These are phyloP conservation scores for Syzygium malaccense DNA, from an alignment of 441 rosid genomes.

Conservation along the genomic window DNA sequence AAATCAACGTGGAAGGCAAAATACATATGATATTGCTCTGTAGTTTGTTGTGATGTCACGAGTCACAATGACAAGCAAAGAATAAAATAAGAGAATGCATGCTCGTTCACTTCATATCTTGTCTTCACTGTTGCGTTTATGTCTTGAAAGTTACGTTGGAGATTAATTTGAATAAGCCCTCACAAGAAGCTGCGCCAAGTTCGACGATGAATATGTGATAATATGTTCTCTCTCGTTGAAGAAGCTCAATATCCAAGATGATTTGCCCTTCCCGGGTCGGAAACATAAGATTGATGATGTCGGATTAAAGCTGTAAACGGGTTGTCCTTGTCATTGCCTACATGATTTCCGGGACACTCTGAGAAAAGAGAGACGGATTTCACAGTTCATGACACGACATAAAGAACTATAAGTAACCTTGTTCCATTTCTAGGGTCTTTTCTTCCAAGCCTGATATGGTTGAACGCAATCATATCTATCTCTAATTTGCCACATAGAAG, in stretches of 20 bases:
- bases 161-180: not conserved
- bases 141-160: not conserved
- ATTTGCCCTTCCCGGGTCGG: not conserved
- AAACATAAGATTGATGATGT: not conserved
- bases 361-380: not conserved
- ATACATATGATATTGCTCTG: not conserved
- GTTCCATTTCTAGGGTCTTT: not conserved
- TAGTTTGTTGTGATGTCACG: not conserved
- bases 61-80: not conserved
- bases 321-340: not conserved
- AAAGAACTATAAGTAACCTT: not conserved
- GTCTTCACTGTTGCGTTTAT: not conserved
- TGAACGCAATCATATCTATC: not conserved
- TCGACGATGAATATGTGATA: not conserved
- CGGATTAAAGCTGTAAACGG: not conserved
- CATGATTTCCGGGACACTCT: not conserved
- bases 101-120: not conserved
- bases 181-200: not conserved
- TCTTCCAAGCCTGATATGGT: not conserved
- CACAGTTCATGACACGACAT: not conserved
- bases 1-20: not conserved
- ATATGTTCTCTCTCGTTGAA: not conserved
- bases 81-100: not conserved
- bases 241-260: not conserved
- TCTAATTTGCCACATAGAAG: not conserved